phyloP scores from a whole-genome alignment of 805 yeast species.

The Ogataea trehalophila region DNA sequence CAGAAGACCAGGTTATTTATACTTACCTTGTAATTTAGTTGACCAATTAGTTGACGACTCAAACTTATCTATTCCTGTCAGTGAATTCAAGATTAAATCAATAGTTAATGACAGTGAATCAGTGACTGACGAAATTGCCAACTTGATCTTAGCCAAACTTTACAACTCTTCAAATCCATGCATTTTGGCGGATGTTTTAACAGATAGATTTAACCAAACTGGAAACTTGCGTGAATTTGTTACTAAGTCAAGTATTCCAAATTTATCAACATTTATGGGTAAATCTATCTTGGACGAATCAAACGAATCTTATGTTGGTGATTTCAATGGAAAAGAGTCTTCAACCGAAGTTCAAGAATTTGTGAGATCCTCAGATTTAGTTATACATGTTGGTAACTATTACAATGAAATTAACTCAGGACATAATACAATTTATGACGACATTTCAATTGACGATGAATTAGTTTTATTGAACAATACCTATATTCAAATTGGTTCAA shows the following conservation, averaged over 20 bases:
- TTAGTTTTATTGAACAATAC: conserved; percentile 49
- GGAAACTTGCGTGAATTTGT: conserved; percentile 45
- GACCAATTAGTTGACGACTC: conserved; percentile 37
- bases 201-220: conserved; percentile 54
- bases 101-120: conserved; percentile 12
- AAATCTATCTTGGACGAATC: conserved; percentile 72
- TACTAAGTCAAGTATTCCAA: conserved; percentile 45
- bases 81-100: conserved; percentile 1
- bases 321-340: conserved; percentile 61
- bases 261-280: conserved; percentile 61
- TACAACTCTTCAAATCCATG: conserved; percentile 56
- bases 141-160: conserved; percentile 43
- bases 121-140: conserved; percentile 25
- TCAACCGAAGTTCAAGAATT: conserved; percentile 41
- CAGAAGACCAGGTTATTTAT: conserved; percentile 79
- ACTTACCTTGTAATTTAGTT: conserved; percentile 68
- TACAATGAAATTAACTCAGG: conserved; percentile 69
- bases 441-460: conserved; percentile 34
- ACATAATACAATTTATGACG: conserved; percentile 43
- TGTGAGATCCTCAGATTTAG: conserved; percentile 56
- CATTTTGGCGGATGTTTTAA: conserved; percentile 65
- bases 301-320: conserved; percentile 61
- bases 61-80: conserved; percentile 12
- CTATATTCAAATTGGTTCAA: conserved; percentile 43
- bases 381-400: conserved; percentile 66